A percentile compares a stretch with the other conserved stretches of the same genome.
Evolutionary conservation across 306 rosid species (phyloP).

Genomic region (Fragaria ananassa): DNA sequence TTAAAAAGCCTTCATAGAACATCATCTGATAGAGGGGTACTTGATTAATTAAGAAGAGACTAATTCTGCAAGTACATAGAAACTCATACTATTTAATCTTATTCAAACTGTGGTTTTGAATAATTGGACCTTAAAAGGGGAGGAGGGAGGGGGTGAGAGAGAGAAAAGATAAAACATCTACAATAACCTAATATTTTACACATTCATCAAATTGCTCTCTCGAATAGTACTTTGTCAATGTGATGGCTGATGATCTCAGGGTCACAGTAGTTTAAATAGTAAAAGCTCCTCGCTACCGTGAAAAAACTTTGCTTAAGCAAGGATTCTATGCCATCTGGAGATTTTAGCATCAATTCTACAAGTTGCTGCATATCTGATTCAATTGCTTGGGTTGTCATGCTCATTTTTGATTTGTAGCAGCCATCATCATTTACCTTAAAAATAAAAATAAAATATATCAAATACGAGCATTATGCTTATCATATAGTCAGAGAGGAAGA

Average conservation of each 20-base stretch:
- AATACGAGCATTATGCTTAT: not conserved
- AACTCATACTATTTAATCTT: not conserved
- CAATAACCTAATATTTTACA: not conserved
- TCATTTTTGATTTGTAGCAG: conserved; percentile 2
- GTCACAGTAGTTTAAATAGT: conserved; percentile 64
- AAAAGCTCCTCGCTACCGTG: conserved; percentile 56
- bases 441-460: not conserved
- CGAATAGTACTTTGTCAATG: conserved; percentile 72
- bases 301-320: conserved; percentile 68
- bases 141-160: not conserved
- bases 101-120: not conserved
- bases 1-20: not conserved
- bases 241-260: conserved; percentile 60
- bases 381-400: conserved; percentile 28
- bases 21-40: not conserved
- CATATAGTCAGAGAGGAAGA: not conserved
- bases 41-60: not conserved
- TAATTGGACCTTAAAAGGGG: not conserved
- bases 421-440: conserved; percentile 38
- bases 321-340: conserved; percentile 35
- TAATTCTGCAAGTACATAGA: not conserved
- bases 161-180: not conserved
- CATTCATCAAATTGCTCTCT: conserved; percentile 48
- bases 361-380: conserved; percentile 79
- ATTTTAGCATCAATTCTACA: conserved; percentile 50